These are phyloP conservation scores for Dendrocalamus latiflorus DNA, from an alignment of 202 grass and related monocot genomes.

Conservation along the genomic window DNA sequence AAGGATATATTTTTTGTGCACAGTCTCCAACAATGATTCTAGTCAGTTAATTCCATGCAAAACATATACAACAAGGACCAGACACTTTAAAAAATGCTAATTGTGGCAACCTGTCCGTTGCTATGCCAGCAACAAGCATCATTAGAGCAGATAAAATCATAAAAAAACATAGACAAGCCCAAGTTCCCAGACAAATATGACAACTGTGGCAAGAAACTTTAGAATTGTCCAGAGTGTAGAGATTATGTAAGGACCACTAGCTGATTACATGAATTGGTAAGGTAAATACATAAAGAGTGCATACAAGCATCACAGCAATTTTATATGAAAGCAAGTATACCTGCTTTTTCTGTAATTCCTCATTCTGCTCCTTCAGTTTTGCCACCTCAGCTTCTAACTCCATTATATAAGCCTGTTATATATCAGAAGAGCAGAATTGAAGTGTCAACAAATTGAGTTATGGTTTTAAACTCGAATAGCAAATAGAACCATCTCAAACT, in stretches of 20 bases:
- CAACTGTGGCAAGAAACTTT: background rate
- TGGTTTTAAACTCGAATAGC: background rate
- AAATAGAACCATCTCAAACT: background rate
- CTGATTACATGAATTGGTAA: constrained; percentile 3
- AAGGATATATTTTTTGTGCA: background rate
- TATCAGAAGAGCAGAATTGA: background rate
- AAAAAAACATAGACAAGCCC: background rate
- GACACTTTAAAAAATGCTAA: background rate
- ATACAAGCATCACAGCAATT: background rate
- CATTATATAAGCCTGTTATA: constrained; percentile 83
- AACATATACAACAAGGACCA: background rate
- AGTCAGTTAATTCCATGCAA: background rate
- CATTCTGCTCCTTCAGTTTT: constrained; percentile 86
- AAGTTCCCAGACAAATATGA: constrained; percentile 7
- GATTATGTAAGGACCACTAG: background rate
- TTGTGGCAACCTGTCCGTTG: background rate
- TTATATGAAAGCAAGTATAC: constrained; percentile 22
- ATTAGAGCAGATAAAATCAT: background rate
- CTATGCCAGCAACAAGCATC: constrained; percentile 16
- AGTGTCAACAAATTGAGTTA: background rate
- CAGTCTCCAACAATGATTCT: background rate
- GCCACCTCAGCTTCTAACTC: constrained; percentile 94
- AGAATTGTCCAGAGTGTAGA: constrained; percentile 1
- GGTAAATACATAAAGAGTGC: background rate
- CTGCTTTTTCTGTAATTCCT: constrained; percentile 87